These are phyloP conservation scores for Chaetomium sp. DNA, from an alignment of 2,329 filamentous ascomycete genomes.

Conservation along the genomic window DNA sequence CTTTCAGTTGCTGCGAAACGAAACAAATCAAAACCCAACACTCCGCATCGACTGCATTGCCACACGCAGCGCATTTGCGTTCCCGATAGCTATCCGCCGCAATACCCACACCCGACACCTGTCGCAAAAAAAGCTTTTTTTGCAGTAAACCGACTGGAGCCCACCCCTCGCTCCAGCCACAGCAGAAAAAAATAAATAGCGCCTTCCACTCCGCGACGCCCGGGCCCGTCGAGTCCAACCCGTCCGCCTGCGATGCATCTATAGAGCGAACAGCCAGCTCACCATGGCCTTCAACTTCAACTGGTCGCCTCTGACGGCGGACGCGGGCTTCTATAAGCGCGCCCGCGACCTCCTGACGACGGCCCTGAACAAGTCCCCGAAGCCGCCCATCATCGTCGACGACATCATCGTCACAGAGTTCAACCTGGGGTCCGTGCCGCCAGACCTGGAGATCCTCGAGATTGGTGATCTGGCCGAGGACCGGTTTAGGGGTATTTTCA, in stretches of 20 bases:
- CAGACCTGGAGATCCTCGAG: conserved; percentile 93
- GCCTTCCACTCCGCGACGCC: conserved; percentile 2
- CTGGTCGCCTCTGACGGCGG: conserved; percentile 98
- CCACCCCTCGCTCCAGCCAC: neutral
- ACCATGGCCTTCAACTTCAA: conserved; percentile 99
- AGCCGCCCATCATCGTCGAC: conserved; percentile 98
- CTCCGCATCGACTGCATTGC: conserved; percentile 2
- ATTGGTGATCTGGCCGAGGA: conserved; percentile 97
- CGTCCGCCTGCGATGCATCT: conserved; percentile 21
- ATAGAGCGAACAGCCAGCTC: conserved; percentile 35
- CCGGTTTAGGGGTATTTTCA: conserved; percentile 95
- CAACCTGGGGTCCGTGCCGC: conserved; percentile 90
- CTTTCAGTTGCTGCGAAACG: too few species aligned
- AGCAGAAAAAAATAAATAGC: neutral
- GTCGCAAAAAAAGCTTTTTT: neutral
- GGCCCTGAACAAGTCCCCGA: conserved; percentile 94
- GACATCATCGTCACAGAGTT: conserved; percentile 98
- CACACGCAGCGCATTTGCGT: neutral
- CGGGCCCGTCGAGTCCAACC: conserved; percentile 13
- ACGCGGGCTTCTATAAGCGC: conserved; percentile 82
- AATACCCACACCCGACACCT: neutral
- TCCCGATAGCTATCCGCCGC: neutral
- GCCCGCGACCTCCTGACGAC: conserved; percentile 91
- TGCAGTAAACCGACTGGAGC: neutral
- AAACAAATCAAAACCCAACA: conserved; percentile 4